Evolutionary conservation across 495 filamentous ascomycete genomes (phyloP), one percentile per base, ranked within the genome.

Genomic region (Penicillium macrosclerotiorum): DNA sequence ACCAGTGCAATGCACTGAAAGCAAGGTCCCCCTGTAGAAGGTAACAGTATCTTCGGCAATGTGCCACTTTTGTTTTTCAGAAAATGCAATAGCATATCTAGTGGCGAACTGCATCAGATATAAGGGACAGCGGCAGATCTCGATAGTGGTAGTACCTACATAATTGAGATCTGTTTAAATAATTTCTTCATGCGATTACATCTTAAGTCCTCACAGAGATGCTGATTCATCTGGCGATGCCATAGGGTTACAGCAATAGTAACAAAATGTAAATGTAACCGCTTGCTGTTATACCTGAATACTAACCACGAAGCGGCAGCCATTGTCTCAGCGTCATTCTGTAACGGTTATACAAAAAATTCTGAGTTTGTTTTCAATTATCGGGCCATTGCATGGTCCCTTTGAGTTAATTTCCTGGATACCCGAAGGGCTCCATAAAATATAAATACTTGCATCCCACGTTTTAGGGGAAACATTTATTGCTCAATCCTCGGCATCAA

Each of bases 1-100:
- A 54, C 45, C 33, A 37, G 12, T 13, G 5, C 12, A 20, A 42
- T 34, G 42, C 36, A 47, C 40, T 17, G 6, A 41, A n/a, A 25
- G 23, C 31, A 17, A 13, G 37, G 43, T 22, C 34, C 23, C 41
- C 42, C 37, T 34, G 41, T 11, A 36, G 29, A 42, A 30, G 24
- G 51, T 49, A 37, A 34, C 40, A 24, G 22, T 32, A 14, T 26
- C 25, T 37, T 4, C 23, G 2, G 5, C 14, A 12, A 18, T 22
- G 29, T 38, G 8, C 27, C 36, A 47, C 36, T 16, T 8, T 8
- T 34, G 5, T 20, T 8, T n/a, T 9, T 27, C 13, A 40, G 12
- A 0, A 8, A 43, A 17, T 29, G n/a, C 26, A 33, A 34, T 27
- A 24, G 34, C 40, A n/a, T n/a, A n/a, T n/a, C 23, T n/a, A 11